Evolutionary conservation across 768 basidiomycete species (phyloP), one percentile per base, ranked within the genome.

Genomic region (Trichaptum fuscoviolaceum): DNA sequence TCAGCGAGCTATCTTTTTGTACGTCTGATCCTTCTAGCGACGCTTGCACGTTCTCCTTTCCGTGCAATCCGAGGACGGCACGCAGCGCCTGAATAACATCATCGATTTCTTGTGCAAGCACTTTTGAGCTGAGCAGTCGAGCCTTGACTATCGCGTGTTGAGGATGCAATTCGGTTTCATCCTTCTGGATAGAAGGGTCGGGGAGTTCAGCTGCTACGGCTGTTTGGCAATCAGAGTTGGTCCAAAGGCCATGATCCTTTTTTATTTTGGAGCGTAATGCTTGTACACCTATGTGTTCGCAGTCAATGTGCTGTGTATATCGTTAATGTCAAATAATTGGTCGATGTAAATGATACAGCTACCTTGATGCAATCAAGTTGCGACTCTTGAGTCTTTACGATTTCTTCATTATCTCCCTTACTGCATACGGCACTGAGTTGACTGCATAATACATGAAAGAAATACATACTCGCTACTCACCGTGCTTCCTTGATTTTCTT

Each of bases 401-500:
- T 79, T 15, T 76, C 70, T n/a, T 75, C 70, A 26, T 77, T 74
- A 23, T 77, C 74, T 34, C 77, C 74, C 67, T 81, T 81, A 71
- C 73, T 73, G 69, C 84, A 73, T 70, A 83, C 62, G 69, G 68
- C 34, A 62, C 63, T 58, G 23, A 60, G 15, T 34, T 30, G 8
- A 6, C 42, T 68, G 26, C 25, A 17, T 25, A 3, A 24, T 25
- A 61, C 59, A 61, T 12, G 27, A 64, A 36, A 57, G 30, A n/a
- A n/a, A 63, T 58, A 62, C 35, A n/a, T 15, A 35, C 5, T n/a
- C 12, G 30, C 1, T 30, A 68, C 79, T 63, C 68, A 91, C 91
- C 90, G 79, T 30, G 88, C 75, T 26, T 80, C 82, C 75, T 91
- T 94, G 30, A 95, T 77, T 75, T 85, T 88, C 80, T 94, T 96